These are phyloP conservation scores for Aspergillus sp. DNA, from an alignment of 2,329 filamentous ascomycete species.

Conservation along the genomic window DNA sequence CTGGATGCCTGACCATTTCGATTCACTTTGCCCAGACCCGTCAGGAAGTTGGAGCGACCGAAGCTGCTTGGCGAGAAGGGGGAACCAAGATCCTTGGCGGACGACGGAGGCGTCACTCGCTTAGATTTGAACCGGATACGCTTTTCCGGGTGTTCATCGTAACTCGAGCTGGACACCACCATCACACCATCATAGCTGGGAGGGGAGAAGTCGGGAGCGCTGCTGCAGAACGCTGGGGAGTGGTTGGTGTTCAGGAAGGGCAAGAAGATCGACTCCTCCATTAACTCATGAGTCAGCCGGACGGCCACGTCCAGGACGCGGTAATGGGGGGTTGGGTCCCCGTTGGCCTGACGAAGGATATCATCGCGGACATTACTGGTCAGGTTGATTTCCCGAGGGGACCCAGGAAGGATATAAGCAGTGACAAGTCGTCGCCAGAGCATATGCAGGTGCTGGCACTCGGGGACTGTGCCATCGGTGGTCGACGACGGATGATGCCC, in stretches of 20 bases:
- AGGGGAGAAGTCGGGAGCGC: conserved; percentile 30
- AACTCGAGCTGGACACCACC: conserved; percentile 20
- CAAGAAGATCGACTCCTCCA: conserved; percentile 92
- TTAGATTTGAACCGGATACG: conserved; percentile 19
- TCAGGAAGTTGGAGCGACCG: conserved; percentile 24
- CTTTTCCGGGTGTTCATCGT: conserved; percentile 24
- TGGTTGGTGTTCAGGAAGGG: conserved; percentile 72
- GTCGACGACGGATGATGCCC: conserved; percentile 39
- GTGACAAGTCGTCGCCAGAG: conserved; percentile 83
- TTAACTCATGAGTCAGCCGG: conserved; percentile 83
- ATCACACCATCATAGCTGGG: conserved; percentile 30
- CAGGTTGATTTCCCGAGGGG: conserved; percentile 82
- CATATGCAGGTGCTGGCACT: conserved; percentile 62
- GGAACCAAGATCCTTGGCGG: conserved; percentile 21
- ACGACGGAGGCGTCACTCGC: conserved; percentile 26
- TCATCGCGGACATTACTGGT: conserved; percentile 76
- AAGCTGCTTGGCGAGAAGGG: conserved; percentile 16
- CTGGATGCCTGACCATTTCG: conserved; percentile 29
- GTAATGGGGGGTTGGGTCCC: conserved; percentile 59
- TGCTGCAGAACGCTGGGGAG: conserved; percentile 38
- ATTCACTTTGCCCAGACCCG: conserved; percentile 28
- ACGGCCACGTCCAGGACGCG: conserved; percentile 73
- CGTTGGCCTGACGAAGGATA: conserved; percentile 57
- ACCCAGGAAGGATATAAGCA: conserved; percentile 80
- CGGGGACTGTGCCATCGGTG: conserved; percentile 32